These are phyloP conservation scores for Hortaea sp. DNA, from an alignment of 2,329 filamentous ascomycete genomes.

Conservation along the genomic window DNA sequence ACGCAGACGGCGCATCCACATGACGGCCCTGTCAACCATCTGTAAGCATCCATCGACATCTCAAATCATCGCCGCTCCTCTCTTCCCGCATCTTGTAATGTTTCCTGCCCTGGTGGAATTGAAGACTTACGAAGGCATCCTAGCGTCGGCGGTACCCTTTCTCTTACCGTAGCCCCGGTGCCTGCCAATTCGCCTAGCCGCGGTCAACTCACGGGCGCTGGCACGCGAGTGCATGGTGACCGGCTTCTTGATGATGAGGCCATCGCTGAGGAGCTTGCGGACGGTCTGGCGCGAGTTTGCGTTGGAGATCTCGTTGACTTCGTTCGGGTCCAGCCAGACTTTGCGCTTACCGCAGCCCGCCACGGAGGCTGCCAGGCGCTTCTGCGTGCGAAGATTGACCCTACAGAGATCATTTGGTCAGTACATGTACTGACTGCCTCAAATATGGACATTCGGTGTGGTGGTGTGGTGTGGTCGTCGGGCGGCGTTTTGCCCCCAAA, in stretches of 20 bases:
- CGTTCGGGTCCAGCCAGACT: conserved; percentile 99
- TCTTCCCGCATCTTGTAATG: background rate
- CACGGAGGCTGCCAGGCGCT: conserved; percentile 98
- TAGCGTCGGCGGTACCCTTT: conserved; percentile 99
- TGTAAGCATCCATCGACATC: conserved; percentile 15
- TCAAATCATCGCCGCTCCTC: background rate
- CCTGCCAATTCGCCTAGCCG: conserved; percentile 86
- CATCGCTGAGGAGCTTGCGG: conserved; percentile 99
- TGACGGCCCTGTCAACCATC: conserved; percentile 61
- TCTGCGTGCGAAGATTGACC: conserved; percentile 99
- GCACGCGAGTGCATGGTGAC: conserved; percentile 99
- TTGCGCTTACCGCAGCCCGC: conserved; percentile 99
- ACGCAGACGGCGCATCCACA: conserved; percentile 99
- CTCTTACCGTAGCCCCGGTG: conserved; percentile 99
- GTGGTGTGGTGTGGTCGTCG: background rate
- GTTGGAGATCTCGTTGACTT: conserved; percentile 98
- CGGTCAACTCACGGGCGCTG: conserved; percentile 89
- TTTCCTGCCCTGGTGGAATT: too few species aligned
- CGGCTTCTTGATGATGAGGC: conserved; percentile 99
- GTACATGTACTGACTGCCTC: conserved; percentile 6
- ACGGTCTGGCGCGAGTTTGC: conserved; percentile 99
- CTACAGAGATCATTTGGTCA: conserved; percentile 41
- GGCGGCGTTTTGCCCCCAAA: background rate
- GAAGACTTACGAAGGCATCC: conserved; percentile 84
- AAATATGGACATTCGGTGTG: background rate